Evolutionary conservation across 768 basidiomycete genomes (phyloP), one percentile per base, ranked within the genome.

Genomic region (Kwoniella dendrophila): DNA sequence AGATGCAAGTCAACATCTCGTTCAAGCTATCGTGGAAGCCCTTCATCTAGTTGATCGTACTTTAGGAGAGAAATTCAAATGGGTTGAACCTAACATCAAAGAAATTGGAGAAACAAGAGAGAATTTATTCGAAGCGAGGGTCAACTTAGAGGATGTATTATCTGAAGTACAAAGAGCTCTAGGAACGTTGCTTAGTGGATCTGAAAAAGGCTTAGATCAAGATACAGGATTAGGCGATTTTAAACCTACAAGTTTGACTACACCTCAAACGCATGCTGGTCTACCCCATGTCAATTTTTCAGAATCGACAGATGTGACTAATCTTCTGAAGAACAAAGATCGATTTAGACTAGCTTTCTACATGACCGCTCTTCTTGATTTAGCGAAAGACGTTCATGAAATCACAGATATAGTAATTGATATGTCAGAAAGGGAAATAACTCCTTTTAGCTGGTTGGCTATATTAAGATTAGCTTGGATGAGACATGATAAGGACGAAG

Each of bases 331-430:
- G 1, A 61, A 50, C 43, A 53, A 59, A 33, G 73, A 72, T 18
- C 56, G 62, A 18, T 75, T 71, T 48, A 57, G 72, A 26, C 29
- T 72, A 1, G 74, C 74, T 20, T 73, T 76, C 38, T 71, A 76
- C 63, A 68, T 76, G 72, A 67, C 68, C 4, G 63, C 74, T 10
- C 45, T 76, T 5, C 36, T 73, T 11, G 74, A 76, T 53, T 53
- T 73, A 3, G 68, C 66, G 8, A 64, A 66, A 40, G 74, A 76
- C 22, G 65, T 67, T 1, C 45, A 60, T n/a, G 52, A 10, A 10
- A 45, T 75, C 24, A 54, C 60, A n/a, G 48, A 55, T 14, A 55
- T 53, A 12, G 60, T 56, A 27, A 54, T 62, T n/a, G 43, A 26
- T 10, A 54, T 54, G 26, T 11, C 30, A 1, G 27, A 30, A 11